Conservation (phyloP, 2,329 filamentous ascomycete species). For the Penicillium expansum region DNA sequence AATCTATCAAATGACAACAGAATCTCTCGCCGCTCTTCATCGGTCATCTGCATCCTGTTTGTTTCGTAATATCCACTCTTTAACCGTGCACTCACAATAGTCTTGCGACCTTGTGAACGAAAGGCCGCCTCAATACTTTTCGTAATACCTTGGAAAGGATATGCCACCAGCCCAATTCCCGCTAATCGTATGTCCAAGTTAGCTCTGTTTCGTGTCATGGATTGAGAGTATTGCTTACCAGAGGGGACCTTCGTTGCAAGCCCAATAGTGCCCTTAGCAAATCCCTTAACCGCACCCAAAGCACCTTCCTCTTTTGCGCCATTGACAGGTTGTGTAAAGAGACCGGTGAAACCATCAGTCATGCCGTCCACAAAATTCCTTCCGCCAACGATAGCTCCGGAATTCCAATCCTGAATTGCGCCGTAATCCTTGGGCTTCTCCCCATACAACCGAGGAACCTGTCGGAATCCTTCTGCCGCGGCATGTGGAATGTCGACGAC, state of each 20-base stretch:
- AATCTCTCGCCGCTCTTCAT: constrained; percentile 15
- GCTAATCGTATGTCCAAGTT: constrained; percentile 1
- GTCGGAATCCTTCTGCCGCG: constrained; percentile 34
- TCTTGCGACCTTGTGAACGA: constrained; percentile 19
- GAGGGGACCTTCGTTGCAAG: constrained; percentile 22
- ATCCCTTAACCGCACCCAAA: constrained; percentile 31
- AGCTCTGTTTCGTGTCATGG: background rate
- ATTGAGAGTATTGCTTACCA: constrained; percentile 8
- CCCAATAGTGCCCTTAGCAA: constrained; percentile 20
- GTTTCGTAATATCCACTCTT: constrained; percentile 17
- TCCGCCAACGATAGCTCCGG: constrained; percentile 32
- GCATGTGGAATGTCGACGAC: constrained; percentile 38
- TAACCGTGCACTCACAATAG: constrained; percentile 17
- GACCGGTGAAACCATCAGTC: constrained; percentile 30
- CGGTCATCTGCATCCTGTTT: constrained; percentile 14
- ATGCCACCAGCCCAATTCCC: constrained; percentile 22
- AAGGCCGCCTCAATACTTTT: constrained; percentile 23
- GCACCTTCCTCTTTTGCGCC: constrained; percentile 32
- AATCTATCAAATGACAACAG: constrained; percentile 19
- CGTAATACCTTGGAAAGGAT: constrained; percentile 25
- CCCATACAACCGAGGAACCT: constrained; percentile 35
- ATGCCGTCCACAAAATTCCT: constrained; percentile 35
- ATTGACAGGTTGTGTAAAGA: constrained; percentile 29
- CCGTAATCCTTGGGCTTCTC: constrained; percentile 35
- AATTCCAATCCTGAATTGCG: constrained; percentile 33